These are phyloP conservation scores for Pseudozyma sp. DNA, from an alignment of 1,284 basidiomycete genomes.

Conservation along the genomic window DNA sequence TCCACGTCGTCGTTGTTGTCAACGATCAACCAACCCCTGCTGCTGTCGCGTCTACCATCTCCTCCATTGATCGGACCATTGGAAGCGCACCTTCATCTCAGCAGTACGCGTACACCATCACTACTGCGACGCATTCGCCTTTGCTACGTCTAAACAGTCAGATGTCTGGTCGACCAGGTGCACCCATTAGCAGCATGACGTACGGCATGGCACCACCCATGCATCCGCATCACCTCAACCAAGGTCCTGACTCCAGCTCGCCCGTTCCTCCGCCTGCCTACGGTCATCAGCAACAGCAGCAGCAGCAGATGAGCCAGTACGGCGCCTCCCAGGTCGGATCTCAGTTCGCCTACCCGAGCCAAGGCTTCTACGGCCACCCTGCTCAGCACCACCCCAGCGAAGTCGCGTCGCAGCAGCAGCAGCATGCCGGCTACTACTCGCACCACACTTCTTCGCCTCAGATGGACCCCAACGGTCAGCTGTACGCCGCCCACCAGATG, in stretches of 20 bases:
- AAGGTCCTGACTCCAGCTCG: conserved; percentile 27
- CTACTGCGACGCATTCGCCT: no score
- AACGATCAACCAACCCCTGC: neutral
- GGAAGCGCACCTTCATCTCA: no score
- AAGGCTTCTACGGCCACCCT: conserved; percentile 42
- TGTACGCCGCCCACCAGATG: conserved; percentile 49
- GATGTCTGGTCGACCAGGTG: conserved; percentile 29
- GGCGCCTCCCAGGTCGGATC: conserved; percentile 36
- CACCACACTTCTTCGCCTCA: conserved; percentile 44
- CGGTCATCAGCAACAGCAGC: conserved; percentile 19
- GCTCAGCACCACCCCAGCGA: conserved; percentile 37
- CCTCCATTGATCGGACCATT: no score
- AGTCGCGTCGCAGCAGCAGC: conserved; percentile 35
- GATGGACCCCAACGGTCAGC: conserved; percentile 43
- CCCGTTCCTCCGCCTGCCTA: conserved; percentile 31
- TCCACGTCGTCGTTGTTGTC: neutral
- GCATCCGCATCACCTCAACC: conserved; percentile 43
- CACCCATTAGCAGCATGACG: conserved; percentile 27
- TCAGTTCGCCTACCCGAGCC: conserved; percentile 36
- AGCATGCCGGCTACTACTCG: conserved; percentile 34
- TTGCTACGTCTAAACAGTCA: neutral
- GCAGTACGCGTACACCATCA: no score
- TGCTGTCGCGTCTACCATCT: no score
- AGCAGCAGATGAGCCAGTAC: conserved; percentile 43
- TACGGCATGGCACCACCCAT: conserved; percentile 52